Evolutionary conservation across 2,329 filamentous ascomycete genomes (phyloP), one percentile per base, ranked within the genome.

Genomic region (Colletotrichum sojae): DNA sequence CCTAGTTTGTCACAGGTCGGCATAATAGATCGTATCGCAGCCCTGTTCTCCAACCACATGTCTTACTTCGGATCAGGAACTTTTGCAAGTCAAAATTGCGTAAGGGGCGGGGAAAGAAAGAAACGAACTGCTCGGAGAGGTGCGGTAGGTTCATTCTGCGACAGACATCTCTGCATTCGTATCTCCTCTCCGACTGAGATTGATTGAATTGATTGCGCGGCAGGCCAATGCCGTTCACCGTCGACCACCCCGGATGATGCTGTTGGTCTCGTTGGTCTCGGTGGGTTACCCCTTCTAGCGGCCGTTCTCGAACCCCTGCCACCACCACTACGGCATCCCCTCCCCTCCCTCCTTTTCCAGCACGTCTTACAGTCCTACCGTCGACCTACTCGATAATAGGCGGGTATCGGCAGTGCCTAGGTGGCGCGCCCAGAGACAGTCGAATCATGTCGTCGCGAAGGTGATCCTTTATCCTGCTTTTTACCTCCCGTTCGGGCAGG

Each of bases 401-500:
- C 43, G 57, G 57, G 40, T 27, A 45, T 58, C 66, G 31, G 60
- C 60, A 64, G 49, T 64, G 53, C 59, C 12, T 48, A 58, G 61
- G n/a, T 59, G 31, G 31, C 20, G 48, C 54, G 48, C 55, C 43
- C 55, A 59, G 54, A 18, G 16, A 49, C 55, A 69, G 55, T 65
- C 61, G 55, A 57, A 59, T 65, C 61, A 65, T 57, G n/a, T 52
- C 52, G 20, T 36, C 25, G 31, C 54, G 6, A 36, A n/a, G 25
- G 18, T 25, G 16, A n/a, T 16, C 25, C 54, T 25, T 39, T 20
- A 54, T 25, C 36, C 39, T 56, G 45, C 22, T 31, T 48, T 20
- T 16, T 5, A 18, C 27, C n/a, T 64, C 60, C 66, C 51, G 6
- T 69, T 69, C 25, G 27, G 66, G 66, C 49, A 69, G 66, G 66